Evolutionary conservation across 768 basidiomycete species (phyloP).

Genomic region (Symmetrospora coprosmae): DNA sequence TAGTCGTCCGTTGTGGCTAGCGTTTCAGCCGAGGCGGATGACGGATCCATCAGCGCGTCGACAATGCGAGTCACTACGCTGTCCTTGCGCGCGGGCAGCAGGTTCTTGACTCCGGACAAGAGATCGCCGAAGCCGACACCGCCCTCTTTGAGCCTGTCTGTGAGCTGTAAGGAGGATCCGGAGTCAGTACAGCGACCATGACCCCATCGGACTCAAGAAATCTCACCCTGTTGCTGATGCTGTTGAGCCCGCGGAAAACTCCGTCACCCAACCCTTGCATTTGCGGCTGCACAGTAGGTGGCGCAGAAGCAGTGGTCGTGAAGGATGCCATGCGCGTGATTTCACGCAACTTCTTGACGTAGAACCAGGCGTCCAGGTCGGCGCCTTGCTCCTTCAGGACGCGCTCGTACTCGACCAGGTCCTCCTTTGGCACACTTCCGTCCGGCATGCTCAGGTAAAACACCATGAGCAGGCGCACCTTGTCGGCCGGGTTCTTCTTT

Average conservation of each 20-base stretch:
- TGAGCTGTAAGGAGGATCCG: constrained; percentile 53
- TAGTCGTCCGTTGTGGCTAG: constrained; percentile 93
- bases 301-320: too few relatives aligned
- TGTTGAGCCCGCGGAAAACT: constrained; percentile 84
- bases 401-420: constrained; percentile 70
- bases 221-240: constrained; percentile 69
- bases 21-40: constrained; percentile 82
- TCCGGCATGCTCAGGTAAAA: constrained; percentile 83
- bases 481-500: constrained; percentile 60
- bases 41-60: constrained; percentile 95
- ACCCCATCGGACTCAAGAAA: background rate
- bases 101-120: constrained; percentile 94
- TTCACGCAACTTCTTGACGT: constrained; percentile 74
- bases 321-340: constrained; percentile 81
- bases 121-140: constrained; percentile 75
- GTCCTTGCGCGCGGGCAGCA: constrained; percentile 86
- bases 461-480: constrained; percentile 83
- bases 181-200: background rate
- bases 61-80: constrained; percentile 80
- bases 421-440: constrained; percentile 63
- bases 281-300: too few relatives aligned
- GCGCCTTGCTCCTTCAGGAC: constrained; percentile 71
- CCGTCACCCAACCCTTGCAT: constrained; percentile 72
- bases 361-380: constrained; percentile 63
- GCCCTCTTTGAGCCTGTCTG: constrained; percentile 81